A percentile compares a stretch with the other conserved stretches of the same genome.
These are phyloP conservation scores for Deakozyma indianensis DNA, from an alignment of 805 yeast genomes.

Conservation along the genomic window DNA sequence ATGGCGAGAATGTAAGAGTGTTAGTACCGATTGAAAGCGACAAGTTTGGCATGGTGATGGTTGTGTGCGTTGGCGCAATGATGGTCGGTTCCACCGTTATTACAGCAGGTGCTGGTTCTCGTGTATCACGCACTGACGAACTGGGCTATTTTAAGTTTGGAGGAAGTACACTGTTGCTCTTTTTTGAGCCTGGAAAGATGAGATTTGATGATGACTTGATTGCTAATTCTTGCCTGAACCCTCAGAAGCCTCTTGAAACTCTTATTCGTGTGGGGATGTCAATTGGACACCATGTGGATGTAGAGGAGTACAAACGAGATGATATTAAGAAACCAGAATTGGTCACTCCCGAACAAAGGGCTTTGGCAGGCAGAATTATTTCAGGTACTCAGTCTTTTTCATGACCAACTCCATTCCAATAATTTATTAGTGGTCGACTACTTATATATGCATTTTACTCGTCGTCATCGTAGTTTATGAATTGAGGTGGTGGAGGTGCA, in stretches of 20 bases:
- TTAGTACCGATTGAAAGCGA: conserved; percentile 62
- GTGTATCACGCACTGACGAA: conserved; percentile 59
- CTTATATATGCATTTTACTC: too few relatives aligned
- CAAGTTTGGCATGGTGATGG: conserved; percentile 62
- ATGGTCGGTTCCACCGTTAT: conserved; percentile 89
- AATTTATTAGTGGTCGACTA: not conserved
- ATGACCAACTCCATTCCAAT: not conserved
- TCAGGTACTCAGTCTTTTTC: not conserved
- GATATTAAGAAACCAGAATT: conserved; percentile 13
- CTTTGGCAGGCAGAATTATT: not conserved
- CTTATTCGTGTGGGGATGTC: conserved; percentile 84
- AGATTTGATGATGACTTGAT: conserved; percentile 61
- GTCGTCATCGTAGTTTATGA: not conserved
- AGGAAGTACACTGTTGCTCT: conserved; percentile 69
- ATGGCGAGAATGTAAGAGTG: conserved; percentile 78
- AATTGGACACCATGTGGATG: conserved; percentile 55
- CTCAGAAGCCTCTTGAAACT: conserved; percentile 54
- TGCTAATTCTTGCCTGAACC: conserved; percentile 35
- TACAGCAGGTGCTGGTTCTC: conserved; percentile 47
- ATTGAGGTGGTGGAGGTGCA: not conserved
- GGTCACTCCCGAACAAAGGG: not conserved
- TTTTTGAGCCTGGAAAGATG: conserved; percentile 34
- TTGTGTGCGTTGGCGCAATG: conserved; percentile 92
- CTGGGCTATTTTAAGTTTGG: conserved; percentile 94
- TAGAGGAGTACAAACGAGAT: conserved; percentile 34